phyloP scores from a whole-genome alignment of 805 yeast genomes.

The Cyberlindnera americana region DNA sequence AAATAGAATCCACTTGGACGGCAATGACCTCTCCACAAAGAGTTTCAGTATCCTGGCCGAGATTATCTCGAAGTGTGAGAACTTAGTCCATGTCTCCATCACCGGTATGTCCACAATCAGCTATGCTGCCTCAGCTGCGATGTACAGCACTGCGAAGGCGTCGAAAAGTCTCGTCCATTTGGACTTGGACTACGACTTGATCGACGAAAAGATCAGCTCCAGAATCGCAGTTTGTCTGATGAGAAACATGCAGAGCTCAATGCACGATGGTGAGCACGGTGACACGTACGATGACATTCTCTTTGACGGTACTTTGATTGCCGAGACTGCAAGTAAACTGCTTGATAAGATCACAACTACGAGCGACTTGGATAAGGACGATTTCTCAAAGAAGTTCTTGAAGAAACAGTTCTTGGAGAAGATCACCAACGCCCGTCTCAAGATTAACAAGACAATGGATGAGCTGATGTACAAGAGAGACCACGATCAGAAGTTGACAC shows the following conservation, averaged over 20 bases:
- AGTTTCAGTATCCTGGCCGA: constrained; percentile 61
- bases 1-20: constrained; percentile 67
- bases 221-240: constrained; percentile 75
- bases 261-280: constrained; percentile 29
- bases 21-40: constrained; percentile 54
- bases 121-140: constrained; percentile 56
- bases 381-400: constrained; percentile 34
- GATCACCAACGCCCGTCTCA: constrained; percentile 35
- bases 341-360: constrained; percentile 37
- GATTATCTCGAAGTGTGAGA: constrained; percentile 63
- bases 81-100: constrained; percentile 65
- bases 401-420: constrained; percentile 40
- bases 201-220: constrained; percentile 63
- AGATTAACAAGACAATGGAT: constrained; percentile 48
- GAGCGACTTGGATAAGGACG: constrained; percentile 27
- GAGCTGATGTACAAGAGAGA: constrained; percentile 57
- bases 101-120: constrained; percentile 58
- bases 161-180: constrained; percentile 62
- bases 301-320: constrained; percentile 71
- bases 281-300: constrained; percentile 54
- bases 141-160: constrained; percentile 66
- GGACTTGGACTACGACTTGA: constrained; percentile 59
- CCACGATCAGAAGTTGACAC: constrained; percentile 37
- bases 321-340: constrained; percentile 69
- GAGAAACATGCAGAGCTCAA: constrained; percentile 70